Conservation (phyloP, 2,329 filamentous ascomycete genomes). For the Huntiella moniliformis region DNA sequence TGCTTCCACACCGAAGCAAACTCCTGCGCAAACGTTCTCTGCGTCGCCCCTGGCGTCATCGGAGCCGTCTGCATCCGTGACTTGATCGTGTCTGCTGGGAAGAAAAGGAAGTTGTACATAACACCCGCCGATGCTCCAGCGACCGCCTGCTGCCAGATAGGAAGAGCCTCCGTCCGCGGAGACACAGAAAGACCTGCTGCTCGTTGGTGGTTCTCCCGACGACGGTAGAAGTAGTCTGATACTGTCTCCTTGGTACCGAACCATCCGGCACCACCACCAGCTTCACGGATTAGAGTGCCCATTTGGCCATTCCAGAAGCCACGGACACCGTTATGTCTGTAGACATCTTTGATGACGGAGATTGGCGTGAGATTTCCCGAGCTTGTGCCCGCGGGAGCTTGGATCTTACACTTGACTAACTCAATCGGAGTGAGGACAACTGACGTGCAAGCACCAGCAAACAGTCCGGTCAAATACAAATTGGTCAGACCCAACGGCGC, state of each 20-base stretch:
- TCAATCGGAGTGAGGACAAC: conserved; percentile 87
- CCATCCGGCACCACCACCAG: conserved; percentile 85
- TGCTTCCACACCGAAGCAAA: conserved; percentile 58
- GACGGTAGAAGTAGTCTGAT: conserved; percentile 47
- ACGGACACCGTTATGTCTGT: conserved; percentile 58
- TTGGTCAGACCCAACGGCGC: conserved; percentile 53
- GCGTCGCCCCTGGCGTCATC: conserved; percentile 33
- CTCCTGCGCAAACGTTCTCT: conserved; percentile 54
- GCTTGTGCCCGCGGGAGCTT: conserved; percentile 37
- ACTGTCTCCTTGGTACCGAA: conserved; percentile 80
- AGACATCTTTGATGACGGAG: conserved; percentile 59
- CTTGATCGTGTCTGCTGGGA: conserved; percentile 93
- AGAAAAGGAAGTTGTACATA: conserved; percentile 93
- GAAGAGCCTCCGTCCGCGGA: conserved; percentile 43
- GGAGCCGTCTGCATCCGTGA: conserved; percentile 88
- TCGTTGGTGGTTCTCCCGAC: conserved; percentile 28
- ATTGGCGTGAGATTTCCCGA: conserved; percentile 39
- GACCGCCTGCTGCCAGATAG: conserved; percentile 70
- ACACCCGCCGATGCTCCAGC: conserved; percentile 80
- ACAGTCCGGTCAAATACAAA: conserved; percentile 63
- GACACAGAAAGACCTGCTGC: conserved; percentile 27
- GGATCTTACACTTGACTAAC: conserved; percentile 95
- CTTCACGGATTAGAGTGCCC: conserved; percentile 84
- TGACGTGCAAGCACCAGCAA: conserved; percentile 75
- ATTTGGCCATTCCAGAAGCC: conserved; percentile 95